Evolutionary conservation across 1,139 yeast genomes (phyloP).

Genomic region (Entelexis paramagnoliae): DNA sequence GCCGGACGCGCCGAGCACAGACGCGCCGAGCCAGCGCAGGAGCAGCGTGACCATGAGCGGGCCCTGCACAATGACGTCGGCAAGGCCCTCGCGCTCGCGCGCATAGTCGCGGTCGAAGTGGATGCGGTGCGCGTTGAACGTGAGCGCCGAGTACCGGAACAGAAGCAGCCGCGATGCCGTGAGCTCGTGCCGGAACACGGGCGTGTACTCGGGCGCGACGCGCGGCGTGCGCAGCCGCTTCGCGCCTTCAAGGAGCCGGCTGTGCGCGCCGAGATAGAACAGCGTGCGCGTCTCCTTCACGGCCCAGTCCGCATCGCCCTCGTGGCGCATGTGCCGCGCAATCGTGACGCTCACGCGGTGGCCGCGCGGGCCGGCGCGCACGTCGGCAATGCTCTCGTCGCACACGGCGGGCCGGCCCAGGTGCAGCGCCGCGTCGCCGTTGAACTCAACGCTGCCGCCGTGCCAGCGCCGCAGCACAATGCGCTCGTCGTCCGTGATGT

Average conservation of each 20-base stretch:
- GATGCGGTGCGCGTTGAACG: slow-evolving; percentile 72
- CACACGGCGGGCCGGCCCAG: slow-evolving; percentile 32
- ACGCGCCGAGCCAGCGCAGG: slow-evolving; percentile 38
- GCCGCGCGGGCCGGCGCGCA: slow-evolving; percentile 18
- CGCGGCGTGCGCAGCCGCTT: slow-evolving; percentile 1
- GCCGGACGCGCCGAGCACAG: slow-evolving; percentile 16
- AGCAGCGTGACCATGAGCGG: slow-evolving; percentile 59
- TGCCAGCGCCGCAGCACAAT: slow-evolving; percentile 65
- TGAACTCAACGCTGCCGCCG: slow-evolving; percentile 50
- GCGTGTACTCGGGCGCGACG: slow-evolving; percentile 1
- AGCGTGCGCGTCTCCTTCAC: slow-evolving; percentile 29
- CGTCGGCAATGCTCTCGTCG: slow-evolving; percentile 25
- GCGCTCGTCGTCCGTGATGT: slow-evolving; percentile 29
- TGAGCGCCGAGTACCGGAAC: slow-evolving; percentile 59
- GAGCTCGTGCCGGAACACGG: slow-evolving; percentile 24
- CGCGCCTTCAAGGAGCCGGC: background rate
- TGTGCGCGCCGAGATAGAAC: slow-evolving; percentile 26
- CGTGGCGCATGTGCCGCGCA: slow-evolving; percentile 26
- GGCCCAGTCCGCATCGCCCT: slow-evolving; percentile 25
- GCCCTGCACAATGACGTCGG: slow-evolving; percentile 63
- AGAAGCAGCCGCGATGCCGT: slow-evolving; percentile 32
- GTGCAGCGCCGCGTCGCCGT: slow-evolving; percentile 29
- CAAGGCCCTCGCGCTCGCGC: slow-evolving; percentile 45
- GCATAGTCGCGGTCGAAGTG: slow-evolving; percentile 60
- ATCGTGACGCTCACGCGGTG: slow-evolving; percentile 28